Conservation (phyloP, 331 rosid species). For the Saraca asoca region DNA sequence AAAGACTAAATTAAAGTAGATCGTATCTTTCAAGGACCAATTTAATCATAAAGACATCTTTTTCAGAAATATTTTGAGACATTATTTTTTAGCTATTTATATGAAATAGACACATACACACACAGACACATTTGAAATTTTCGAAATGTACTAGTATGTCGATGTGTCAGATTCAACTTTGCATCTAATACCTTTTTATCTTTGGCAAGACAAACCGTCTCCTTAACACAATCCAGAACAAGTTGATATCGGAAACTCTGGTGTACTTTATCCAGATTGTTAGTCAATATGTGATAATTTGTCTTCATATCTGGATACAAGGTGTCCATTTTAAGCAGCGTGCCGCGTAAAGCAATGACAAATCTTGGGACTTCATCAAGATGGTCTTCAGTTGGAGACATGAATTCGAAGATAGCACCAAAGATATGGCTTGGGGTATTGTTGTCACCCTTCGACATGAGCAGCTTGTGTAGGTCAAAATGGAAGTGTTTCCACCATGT, state of each 20-base stretch:
- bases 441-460: neutral
- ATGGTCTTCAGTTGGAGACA: neutral
- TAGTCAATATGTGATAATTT: neutral
- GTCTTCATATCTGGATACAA: too few relatives aligned
- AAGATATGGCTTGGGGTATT: conserved; percentile 21
- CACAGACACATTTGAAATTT: too few relatives aligned
- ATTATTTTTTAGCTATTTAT: too few relatives aligned
- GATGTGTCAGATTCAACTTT: too few relatives aligned
- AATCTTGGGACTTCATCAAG: conserved; percentile 25
- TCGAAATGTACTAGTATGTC: too few relatives aligned
- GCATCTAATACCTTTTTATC: too few relatives aligned
- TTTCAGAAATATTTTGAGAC: too few relatives aligned
- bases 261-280: conserved; percentile 31
- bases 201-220: neutral
- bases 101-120: too few relatives aligned
- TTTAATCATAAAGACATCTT: too few relatives aligned
- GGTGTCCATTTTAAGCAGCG: neutral
- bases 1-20: too few relatives aligned
- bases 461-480: conserved; percentile 14
- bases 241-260: conserved; percentile 13
- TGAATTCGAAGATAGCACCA: conserved; percentile 34
- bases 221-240: conserved; percentile 12
- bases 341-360: conserved; percentile 42
- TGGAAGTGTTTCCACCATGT: conserved; percentile 42
- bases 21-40: too few relatives aligned